Percentiles rank a stretch among this genome's conserved stretches.
phyloP scores from a whole-genome alignment of 140 eudicot genomes.

The Oenanthe javanica region DNA sequence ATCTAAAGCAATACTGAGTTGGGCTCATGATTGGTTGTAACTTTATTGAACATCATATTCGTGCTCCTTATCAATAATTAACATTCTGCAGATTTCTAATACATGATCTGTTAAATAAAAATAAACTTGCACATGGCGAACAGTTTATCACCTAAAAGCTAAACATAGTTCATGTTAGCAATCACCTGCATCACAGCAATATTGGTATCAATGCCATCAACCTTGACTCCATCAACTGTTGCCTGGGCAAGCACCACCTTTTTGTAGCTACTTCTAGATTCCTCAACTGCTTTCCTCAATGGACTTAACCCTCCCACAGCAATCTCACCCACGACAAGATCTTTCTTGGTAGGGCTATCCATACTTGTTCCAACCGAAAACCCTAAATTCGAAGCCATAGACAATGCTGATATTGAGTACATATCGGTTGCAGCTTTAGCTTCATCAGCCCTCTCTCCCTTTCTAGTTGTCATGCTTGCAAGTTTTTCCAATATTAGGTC shows the following conservation, averaged over 20 bases:
- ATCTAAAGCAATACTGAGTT: not conserved
- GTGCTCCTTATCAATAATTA: not conserved
- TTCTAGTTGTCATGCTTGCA: constrained; percentile 51
- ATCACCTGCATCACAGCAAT: constrained; percentile 82
- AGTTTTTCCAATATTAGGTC: constrained; percentile 70
- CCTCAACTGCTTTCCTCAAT: constrained; percentile 70
- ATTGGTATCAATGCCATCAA: constrained; percentile 91
- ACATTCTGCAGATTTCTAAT: not conserved
- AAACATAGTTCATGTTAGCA: not conserved
- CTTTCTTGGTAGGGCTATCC: constrained; percentile 21
- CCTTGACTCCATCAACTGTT: constrained; percentile 93
- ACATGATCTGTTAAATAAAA: not conserved
- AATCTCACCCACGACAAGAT: constrained; percentile 67
- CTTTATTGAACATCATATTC: not conserved
- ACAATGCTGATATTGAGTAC: constrained; percentile 58
- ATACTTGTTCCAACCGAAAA: constrained; percentile 52
- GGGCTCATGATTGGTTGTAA: not conserved
- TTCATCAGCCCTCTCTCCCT: constrained; percentile 34
- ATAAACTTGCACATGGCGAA: not conserved
- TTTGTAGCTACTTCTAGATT: constrained; percentile 68
- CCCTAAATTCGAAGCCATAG: constrained; percentile 65
- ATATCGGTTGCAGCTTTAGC: constrained; percentile 33
- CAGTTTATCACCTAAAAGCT: not conserved
- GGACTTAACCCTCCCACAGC: constrained; percentile 78
- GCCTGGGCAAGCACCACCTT: constrained; percentile 84